Base-by-base conservation (phyloP, 352 stramenopile species). In the Blastocystis sp. region DNA sequence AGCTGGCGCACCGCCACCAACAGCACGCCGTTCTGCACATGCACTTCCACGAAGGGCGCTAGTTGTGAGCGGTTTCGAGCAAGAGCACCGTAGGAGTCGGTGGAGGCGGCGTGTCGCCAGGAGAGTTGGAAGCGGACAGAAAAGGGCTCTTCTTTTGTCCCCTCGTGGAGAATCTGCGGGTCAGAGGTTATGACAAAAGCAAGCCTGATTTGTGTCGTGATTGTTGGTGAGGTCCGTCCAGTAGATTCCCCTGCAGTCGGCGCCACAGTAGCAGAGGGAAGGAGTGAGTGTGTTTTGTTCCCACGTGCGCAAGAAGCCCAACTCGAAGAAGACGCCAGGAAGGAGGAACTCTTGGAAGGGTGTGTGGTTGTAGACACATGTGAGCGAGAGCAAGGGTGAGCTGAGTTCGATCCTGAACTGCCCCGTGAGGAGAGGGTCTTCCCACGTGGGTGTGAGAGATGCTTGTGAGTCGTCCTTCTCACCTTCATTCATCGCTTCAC, bases 201-300 rank as follows among this genome's bases (percentile, higher is more conserved):
- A 40, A 65, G 69, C 74, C 10, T 54, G 42, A 19, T 70, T 66
- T 2, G 74, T 84, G 40, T 28, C 34, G 34, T n/a, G 9, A 3
- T 84, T 34, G 19, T 61, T 68, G 3, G 74, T 84, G 9, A 68
- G 61, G 48, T 84, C 74, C 0, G 52, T 70, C 74, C 74, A 84
- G 54, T 69, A 84, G 38, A 69, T 69, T 19, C 74, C 74, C 24
- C 14, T 57, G 19, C 45, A 68, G 57, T 70, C 24, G 28, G 19
- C 42, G 4, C 74, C 74, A 42, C 74, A 84, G 9, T 68, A 54
- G 48, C 65, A 68, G 17, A 24, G 34, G 0, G 48, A 14, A 7
- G 54, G 38, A 48, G 52, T 6, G 2, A 68, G 34, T 42, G 14
- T 24, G 28, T 14, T 34, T 7, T 68, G 9, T 2, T 45, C 0